Percentiles rank a stretch among this genome's conserved stretches.
phyloP scores from a whole-genome alignment of 2,329 filamentous ascomycete species.

The Phialocephala sp. region DNA sequence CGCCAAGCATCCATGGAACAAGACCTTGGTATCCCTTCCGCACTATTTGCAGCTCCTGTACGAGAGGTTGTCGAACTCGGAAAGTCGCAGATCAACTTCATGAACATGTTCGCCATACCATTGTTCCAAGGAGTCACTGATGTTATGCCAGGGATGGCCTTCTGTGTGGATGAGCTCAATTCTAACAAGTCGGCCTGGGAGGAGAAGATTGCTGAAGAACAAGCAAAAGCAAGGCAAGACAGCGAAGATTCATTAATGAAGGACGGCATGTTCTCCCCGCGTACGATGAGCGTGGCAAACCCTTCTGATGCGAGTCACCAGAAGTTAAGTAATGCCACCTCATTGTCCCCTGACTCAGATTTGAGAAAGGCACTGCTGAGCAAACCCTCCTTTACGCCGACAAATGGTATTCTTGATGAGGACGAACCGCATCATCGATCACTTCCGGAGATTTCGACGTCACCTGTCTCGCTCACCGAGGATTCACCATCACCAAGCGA shows the following conservation, averaged over 20 bases:
- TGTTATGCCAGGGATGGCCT: slow-evolving; percentile 82
- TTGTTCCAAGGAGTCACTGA: slow-evolving; percentile 89
- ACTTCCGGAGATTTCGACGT: slow-evolving; percentile 26
- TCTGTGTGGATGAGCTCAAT: slow-evolving; percentile 82
- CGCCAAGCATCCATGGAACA: slow-evolving; percentile 91
- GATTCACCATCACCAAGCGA: slow-evolving; percentile 32
- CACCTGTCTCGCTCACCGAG: slow-evolving; percentile 7
- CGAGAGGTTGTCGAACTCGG: slow-evolving; percentile 83
- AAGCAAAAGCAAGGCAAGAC: slow-evolving; percentile 46
- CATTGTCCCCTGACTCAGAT: slow-evolving; percentile 30
- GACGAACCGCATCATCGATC: slow-evolving; percentile 26
- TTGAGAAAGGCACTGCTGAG: slow-evolving; percentile 34
- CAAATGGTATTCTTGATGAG: slow-evolving; percentile 32
- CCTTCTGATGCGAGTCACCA: slow-evolving; percentile 36
- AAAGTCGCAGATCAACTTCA: slow-evolving; percentile 91
- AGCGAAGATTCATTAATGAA: slow-evolving; percentile 46
- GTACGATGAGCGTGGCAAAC: slow-evolving; percentile 40
- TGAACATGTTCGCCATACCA: slow-evolving; percentile 93
- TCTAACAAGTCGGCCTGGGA: slow-evolving; percentile 79
- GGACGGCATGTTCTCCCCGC: slow-evolving; percentile 42
- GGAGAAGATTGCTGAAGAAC: slow-evolving; percentile 67
- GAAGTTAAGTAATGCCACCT: slow-evolving; percentile 31
- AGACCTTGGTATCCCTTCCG: slow-evolving; percentile 85
- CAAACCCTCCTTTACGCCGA: slow-evolving; percentile 31
- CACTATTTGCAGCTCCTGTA: slow-evolving; percentile 82